Evolutionary conservation across 208 protist species (phyloP), one percentile per base, ranked within the genome.

Genomic region (Leptomonas pyrrhocoris): DNA sequence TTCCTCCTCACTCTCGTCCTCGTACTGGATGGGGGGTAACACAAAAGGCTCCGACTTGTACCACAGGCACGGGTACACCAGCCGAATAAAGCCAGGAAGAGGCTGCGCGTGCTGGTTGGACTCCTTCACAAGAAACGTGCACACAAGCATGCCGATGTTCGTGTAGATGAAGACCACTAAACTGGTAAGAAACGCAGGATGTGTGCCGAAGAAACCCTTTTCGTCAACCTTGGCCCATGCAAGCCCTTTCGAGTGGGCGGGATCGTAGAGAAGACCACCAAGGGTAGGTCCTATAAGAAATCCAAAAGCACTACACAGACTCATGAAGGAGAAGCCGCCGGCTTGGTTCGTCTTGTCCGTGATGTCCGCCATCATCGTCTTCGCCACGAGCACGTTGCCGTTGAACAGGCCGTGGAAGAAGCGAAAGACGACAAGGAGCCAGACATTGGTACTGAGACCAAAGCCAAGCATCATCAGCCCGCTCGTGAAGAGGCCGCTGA

Each of bases 311-410:
- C 59, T 81, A 48, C 69, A 79, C 66, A 99, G 97, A 61, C 93
- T 98, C 23, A 99, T 91, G 58, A 99, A 98, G 34, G 96, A 92
- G 76, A 99, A 99, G 55, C 97, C 97, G 45, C 78, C 69, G 1
- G 82, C 74, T 62, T 89, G 71, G 45, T 86, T 90, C 0, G 87
- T 87, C 54, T 69, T 73, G 68, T 93, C 85, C 12, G 86, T 83
- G 64, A 93, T 90, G 65, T 93, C 88, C 0, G 88, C 84, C 67
- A 93, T 83, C 66, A 89, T 87, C 38, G 88, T 93, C 65, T 93
- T 93, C n/a, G 84, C 88, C 8, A 93, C 84, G n/a, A 93, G 66
- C 18, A 93, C 65, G 55, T 93, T 93, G 51, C 88, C 88, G 69
- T 93, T 93, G 51, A 83, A 87, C 13, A 86, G 36, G 1, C 88